Conservation (phyloP, 2,329 filamentous ascomycete species). For the Nannizzia gypsea region DNA sequence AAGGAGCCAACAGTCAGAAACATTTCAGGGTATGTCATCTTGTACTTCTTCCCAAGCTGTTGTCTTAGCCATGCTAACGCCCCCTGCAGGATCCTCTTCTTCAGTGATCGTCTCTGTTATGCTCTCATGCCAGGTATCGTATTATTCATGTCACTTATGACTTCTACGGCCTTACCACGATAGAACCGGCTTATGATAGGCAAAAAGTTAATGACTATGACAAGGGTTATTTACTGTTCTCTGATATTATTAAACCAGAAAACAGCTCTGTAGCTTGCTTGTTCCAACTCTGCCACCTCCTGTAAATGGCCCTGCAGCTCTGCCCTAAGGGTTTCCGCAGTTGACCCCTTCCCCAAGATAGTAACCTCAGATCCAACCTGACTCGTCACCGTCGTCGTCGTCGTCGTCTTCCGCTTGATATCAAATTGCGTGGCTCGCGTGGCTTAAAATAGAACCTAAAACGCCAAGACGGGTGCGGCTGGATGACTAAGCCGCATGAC, state of each 20-base stretch:
- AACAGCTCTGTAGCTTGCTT: background rate
- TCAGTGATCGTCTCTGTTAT: slow-evolving; percentile 29
- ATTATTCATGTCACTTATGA: background rate
- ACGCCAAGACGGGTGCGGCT: background rate
- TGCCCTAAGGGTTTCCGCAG: no score
- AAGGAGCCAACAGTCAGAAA: slow-evolving; percentile 65
- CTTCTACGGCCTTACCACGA: background rate
- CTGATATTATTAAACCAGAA: no score
- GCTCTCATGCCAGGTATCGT: background rate
- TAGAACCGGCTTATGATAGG: background rate
- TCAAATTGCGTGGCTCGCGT: background rate
- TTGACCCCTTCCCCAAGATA: no score
- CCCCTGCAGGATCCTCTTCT: slow-evolving; percentile 39
- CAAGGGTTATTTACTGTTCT: no score
- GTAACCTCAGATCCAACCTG: background rate
- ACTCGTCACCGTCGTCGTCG: background rate
- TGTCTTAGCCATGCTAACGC: slow-evolving; percentile 15
- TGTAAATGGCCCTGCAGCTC: no score
- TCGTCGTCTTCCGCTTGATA: background rate
- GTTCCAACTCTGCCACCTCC: no score
- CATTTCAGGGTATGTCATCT: slow-evolving; percentile 49
- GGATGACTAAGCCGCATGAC: background rate
- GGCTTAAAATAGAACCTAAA: background rate
- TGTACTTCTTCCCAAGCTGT: background rate
- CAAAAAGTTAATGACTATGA: background rate